Evolutionary conservation across 495 filamentous ascomycete species (phyloP), one percentile per base, ranked within the genome.

Genomic region (Penicillium taxi): DNA sequence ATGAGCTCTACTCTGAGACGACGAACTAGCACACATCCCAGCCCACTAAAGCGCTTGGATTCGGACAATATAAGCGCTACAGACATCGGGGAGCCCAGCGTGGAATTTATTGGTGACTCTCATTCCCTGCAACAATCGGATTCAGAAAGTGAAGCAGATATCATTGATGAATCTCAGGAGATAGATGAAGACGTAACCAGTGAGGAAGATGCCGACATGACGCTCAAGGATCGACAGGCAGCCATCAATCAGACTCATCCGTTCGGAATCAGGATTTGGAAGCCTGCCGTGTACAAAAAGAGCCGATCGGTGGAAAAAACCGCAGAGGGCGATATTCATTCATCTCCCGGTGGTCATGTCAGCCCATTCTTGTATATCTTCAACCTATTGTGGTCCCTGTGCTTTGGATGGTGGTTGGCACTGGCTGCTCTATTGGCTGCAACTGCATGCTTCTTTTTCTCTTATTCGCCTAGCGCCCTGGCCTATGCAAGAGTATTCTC

Each of bases 201-300:
- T 5, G 55, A 58, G 11, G 47, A 44, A n/a, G 41, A 51, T 26
- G 37, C 41, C 7, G 51, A 54, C 9, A 78, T 78, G 47, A 79
- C 75, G 2, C 58, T 79, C 26, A 93, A 94, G 64, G 91, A 96
- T 55, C 81, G 90, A 24, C 91, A 99, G 62, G 81, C 94, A 58
- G 91, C 91, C 33, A 99, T 99, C 63, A 99, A 99, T 63, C 81
- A 94, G 58, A 99, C 91, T 0, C 91, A 99, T 67, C 91, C 91
- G 0, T 99, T 99, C 48, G 91, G 91, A 59, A 96, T 99, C 53
- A 81, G 91, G 42, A 83, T 99, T 21, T 99, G 91, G 91, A 99
- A 99, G 59, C 91, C 91, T 13, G 91, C 91, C 0, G 56, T 99
- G 25, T 99, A 99, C 72, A 96, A 96, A 69, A 99, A 99, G 56